These are phyloP conservation scores for Colletotrichum sp. DNA, from an alignment of 2,329 filamentous ascomycete genomes.

Conservation along the genomic window DNA sequence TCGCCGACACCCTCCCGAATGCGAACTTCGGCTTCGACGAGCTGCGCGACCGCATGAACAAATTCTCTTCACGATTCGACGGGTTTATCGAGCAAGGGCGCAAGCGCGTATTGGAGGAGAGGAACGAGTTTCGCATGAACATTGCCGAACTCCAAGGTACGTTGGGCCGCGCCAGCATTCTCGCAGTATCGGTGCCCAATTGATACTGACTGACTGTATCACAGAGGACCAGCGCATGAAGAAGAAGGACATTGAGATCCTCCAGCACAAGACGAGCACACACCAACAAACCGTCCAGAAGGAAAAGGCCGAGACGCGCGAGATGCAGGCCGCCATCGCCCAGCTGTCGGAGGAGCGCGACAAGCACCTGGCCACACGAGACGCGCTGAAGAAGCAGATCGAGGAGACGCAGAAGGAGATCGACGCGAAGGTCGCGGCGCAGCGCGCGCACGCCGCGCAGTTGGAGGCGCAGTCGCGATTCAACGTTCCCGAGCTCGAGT, in stretches of 20 bases:
- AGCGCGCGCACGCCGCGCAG: conserved; percentile 73
- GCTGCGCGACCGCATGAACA: conserved; percentile 91
- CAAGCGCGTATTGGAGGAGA: conserved; percentile 88
- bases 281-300: conserved; percentile 78
- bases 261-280: conserved; percentile 71
- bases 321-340: conserved; percentile 71
- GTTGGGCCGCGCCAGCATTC: conserved; percentile 20
- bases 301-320: conserved; percentile 76
- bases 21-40: conserved; percentile 98
- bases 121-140: conserved; percentile 92
- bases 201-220: not conserved
- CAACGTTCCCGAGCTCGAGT: conserved; percentile 92
- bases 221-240: conserved; percentile 91
- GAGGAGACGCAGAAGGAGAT: conserved; percentile 74
- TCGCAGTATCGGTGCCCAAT: not conserved
- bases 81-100: conserved; percentile 91
- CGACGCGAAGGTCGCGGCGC: conserved; percentile 71
- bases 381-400: conserved; percentile 65
- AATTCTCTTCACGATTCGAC: conserved; percentile 90
- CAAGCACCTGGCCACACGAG: conserved; percentile 60
- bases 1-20: conserved; percentile 81
- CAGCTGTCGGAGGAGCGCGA: conserved; percentile 65
- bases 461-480: conserved; percentile 84
- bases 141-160: conserved; percentile 88
- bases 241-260: conserved; percentile 85